These are phyloP conservation scores for Leucocoprinus birnbaumii DNA, from an alignment of 768 basidiomycete genomes.

Conservation along the genomic window DNA sequence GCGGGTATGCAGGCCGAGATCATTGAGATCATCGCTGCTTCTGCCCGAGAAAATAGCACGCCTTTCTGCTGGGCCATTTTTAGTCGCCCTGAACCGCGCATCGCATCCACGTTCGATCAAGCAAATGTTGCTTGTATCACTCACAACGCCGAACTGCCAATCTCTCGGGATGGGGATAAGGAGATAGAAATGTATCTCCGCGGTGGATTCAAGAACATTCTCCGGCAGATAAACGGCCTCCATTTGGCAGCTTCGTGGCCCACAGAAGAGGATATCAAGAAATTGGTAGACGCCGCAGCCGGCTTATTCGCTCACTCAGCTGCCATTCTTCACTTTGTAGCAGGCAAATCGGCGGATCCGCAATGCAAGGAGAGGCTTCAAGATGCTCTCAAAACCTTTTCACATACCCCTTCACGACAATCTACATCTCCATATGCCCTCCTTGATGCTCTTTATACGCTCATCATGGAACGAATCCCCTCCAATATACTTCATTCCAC, in stretches of 20 bases:
- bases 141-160: background rate
- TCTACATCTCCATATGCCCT: constrained; percentile 10
- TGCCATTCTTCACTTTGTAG: constrained; percentile 23
- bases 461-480: constrained; percentile 1
- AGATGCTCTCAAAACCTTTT: background rate
- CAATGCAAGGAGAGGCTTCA: background rate
- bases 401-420: constrained; percentile 7
- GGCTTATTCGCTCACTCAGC: constrained; percentile 25
- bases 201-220: constrained; percentile 4
- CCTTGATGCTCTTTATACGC: background rate
- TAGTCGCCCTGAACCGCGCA: background rate
- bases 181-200: constrained; percentile 11
- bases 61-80: constrained; percentile 2
- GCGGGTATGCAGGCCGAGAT: background rate
- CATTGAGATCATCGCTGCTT: background rate
- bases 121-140: background rate
- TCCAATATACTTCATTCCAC: background rate
- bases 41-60: background rate
- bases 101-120: background rate
- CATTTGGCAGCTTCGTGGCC: constrained; percentile 10
- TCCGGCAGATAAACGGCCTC: background rate
- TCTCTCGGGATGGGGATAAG: background rate
- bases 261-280: constrained; percentile 3
- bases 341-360: constrained; percentile 10
- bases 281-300: constrained; percentile 17